Evolutionary conservation across 371 early-diverging fungal genomes (phyloP).

Genomic region (Syncephalastrum contaminatum): DNA sequence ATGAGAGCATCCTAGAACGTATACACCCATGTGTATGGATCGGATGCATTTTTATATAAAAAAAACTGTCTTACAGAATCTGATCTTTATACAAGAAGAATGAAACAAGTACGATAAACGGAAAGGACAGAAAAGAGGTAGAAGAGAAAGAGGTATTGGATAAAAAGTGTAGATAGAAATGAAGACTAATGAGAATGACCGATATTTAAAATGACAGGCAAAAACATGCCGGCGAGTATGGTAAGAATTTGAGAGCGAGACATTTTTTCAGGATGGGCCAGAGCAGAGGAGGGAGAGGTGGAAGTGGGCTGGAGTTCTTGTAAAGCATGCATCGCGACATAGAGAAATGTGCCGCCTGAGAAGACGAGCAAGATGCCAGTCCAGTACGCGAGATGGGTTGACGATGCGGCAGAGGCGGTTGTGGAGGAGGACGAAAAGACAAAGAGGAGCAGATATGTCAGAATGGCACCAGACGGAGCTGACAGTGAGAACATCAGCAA

Average conservation of each 20-base stretch:
- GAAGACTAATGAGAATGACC: slow-evolving; percentile 28
- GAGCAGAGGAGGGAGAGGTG: neutral
- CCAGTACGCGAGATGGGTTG: slow-evolving; percentile 63
- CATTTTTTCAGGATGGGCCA: slow-evolving; percentile 13
- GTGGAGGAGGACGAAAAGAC: slow-evolving; percentile 25
- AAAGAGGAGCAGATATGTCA: slow-evolving; percentile 64
- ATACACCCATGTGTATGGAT: too few species aligned
- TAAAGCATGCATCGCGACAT: slow-evolving; percentile 78
- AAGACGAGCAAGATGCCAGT: slow-evolving; percentile 82
- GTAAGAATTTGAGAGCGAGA: slow-evolving; percentile 15
- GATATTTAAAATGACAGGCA: slow-evolving; percentile 29
- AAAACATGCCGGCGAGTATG: slow-evolving; percentile 36
- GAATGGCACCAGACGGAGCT: slow-evolving; percentile 82
- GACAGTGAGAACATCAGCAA: slow-evolving; percentile 81
- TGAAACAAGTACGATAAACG: neutral
- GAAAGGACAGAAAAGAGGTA: slow-evolving; percentile 1
- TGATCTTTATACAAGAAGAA: too few species aligned
- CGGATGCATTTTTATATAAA: too few species aligned
- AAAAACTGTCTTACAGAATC: too few species aligned
- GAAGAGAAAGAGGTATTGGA: neutral
- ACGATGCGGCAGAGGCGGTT: slow-evolving; percentile 23
- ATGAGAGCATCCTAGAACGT: too few species aligned
- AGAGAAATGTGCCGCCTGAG: slow-evolving; percentile 89
- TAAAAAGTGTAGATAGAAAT: neutral
- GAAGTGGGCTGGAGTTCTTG: slow-evolving; percentile 28